A percentile compares a stretch with the other conserved stretches of the same genome.
These are phyloP conservation scores for Physocladia obscura DNA, from an alignment of 192 early-diverging fungal species.

Conservation along the genomic window DNA sequence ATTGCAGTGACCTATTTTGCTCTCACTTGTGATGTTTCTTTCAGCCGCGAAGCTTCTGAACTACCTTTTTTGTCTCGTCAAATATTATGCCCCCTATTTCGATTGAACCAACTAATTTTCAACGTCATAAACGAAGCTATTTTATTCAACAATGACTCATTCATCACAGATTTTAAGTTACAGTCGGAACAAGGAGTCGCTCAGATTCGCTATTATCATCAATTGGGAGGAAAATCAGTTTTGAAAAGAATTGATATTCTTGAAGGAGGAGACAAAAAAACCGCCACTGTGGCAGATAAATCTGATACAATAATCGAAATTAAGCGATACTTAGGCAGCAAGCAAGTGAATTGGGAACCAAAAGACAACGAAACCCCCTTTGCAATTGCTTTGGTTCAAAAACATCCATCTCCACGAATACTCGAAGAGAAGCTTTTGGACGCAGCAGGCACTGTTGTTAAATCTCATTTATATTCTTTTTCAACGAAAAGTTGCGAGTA, in stretches of 20 bases:
- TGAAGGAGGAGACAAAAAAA: neutral
- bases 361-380: conserved; percentile 27
- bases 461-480: conserved; percentile 40
- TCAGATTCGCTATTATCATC: neutral
- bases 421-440: conserved; percentile 32
- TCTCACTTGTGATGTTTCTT: conserved; percentile 17
- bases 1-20: neutral
- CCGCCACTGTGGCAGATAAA: neutral
- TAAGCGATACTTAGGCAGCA: conserved; percentile 19
- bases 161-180: neutral
- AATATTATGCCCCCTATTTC: neutral
- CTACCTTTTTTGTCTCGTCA: conserved; percentile 7
- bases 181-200: neutral
- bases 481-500: conserved; percentile 2
- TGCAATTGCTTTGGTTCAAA: neutral
- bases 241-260: neutral
- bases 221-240: neutral
- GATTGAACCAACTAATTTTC: neutral
- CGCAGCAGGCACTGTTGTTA: conserved; percentile 8
- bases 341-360: conserved; percentile 43
- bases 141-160: neutral
- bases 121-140: neutral
- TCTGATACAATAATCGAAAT: neutral
- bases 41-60: conserved; percentile 32
- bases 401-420: conserved; percentile 1